Base-by-base conservation (phyloP, 768 basidiomycete genomes). In the Rhodotorula taiwanensis region DNA sequence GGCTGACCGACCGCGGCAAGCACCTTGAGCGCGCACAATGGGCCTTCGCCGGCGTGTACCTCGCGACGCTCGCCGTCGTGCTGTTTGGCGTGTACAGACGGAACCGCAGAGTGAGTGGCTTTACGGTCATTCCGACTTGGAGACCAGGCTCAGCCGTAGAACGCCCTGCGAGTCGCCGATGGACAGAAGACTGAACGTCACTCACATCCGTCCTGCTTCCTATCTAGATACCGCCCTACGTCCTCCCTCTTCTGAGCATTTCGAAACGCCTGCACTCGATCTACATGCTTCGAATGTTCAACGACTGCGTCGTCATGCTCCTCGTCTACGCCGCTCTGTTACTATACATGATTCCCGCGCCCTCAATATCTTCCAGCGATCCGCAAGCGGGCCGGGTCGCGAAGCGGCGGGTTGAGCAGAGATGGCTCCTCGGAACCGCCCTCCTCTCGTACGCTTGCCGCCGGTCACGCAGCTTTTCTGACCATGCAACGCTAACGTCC, bases 251-350 rank as follows among this genome's bases (percentile, higher is more conserved):
- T 13, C 79, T 98, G 15, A 84, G 86, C 1, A 78, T 95, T 47
- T 93, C 90, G 81, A 98, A 97, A 76, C 81, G 95, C 55, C 79
- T 94, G 6, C 94, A 97, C 73, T 97, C 94, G 18, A 88, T 98
- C 57, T 98, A 86, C 74, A 83, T 87, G 18, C 78, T 99, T 55
- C 82, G 95, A 25, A 78, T 97, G 10, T 99, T 99, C 80, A 97
- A 97, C 73, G 95, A 99, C 74, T 89, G 88, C 0, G 75, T 88
- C 23, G 79, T 82, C 7, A 78, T 86, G 36, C 82, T 89, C 34
- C 66, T 76, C 20, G 55, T 78, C 11, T 78, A 77, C 67, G 79
- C 81, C 0, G 81, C 88, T 4, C 80, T 93, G 27, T 72, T 87
- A 13, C 82, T 85, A 2, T 84, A 84, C 65, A 58, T 60, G 16